Evolutionary conservation across 495 filamentous ascomycete genomes (phyloP).

Genomic region (Aspergillus funiculosus): DNA sequence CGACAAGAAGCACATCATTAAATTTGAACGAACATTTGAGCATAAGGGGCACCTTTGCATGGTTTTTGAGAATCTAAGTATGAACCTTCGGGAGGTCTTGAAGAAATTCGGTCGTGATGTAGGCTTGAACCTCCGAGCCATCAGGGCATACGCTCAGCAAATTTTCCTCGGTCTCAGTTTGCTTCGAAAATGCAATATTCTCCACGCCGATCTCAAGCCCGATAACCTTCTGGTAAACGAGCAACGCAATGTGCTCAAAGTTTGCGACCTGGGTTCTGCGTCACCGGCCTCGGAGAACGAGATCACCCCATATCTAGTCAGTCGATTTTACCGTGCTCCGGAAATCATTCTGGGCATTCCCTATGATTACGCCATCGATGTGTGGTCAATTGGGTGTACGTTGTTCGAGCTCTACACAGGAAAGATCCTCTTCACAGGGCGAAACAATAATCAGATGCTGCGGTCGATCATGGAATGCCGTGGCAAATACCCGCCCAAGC

Average conservation of each 20-base stretch:
- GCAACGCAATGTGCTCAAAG: conserved; percentile 75
- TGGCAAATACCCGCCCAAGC: conserved; percentile 82
- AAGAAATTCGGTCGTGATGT: conserved; percentile 95
- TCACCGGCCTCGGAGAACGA: conserved; percentile 85
- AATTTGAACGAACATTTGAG: conserved; percentile 79
- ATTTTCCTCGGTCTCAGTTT: conserved; percentile 85
- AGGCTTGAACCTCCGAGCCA: conserved; percentile 80
- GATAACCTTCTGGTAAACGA: conserved; percentile 95
- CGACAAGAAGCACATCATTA: conserved; percentile 87
- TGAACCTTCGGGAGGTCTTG: conserved; percentile 90
- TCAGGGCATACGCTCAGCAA: conserved; percentile 84
- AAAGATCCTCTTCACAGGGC: conserved; percentile 91
- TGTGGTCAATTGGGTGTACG: conserved; percentile 97
- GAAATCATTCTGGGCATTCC: conserved; percentile 95
- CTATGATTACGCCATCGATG: conserved; percentile 89
- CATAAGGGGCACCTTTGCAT: conserved; percentile 94
- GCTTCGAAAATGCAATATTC: conserved; percentile 82
- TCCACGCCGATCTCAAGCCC: conserved; percentile 94
- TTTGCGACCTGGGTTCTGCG: conserved; percentile 93
- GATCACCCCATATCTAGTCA: conserved; percentile 88
- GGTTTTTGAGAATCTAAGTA: conserved; percentile 89
- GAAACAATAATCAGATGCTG: conserved; percentile 97
- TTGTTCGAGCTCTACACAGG: conserved; percentile 95
- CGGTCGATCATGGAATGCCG: conserved; percentile 92
- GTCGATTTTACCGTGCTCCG: conserved; percentile 92